Evolutionary conservation across 1,284 basidiomycete genomes (phyloP), one percentile per base, ranked within the genome.

Genomic region (Cutaneotrichosporon sp.): DNA sequence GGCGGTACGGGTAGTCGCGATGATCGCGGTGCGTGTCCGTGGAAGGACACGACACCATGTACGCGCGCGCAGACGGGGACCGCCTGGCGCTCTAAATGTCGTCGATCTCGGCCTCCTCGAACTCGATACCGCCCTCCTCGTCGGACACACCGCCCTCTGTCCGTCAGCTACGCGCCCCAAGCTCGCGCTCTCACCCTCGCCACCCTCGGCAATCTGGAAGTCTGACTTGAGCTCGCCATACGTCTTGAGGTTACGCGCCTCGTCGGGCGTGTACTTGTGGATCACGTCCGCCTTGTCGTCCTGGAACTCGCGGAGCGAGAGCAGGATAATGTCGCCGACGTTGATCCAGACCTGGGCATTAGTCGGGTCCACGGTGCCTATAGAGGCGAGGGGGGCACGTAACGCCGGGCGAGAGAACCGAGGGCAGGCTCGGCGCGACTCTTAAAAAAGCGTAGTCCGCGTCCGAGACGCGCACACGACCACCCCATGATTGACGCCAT

Each of bases 231-330:
- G 81, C 76, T 98, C 96, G 52, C 96, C 93, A 72, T 97, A 97
- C 22, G 90, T 89, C 83, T 97, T 96, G 73, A 97, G 85, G 67
- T 81, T 80, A 58, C 78, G 72, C 18, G 78, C 73, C 63, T 94
- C 90, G 72, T 97, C 93, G 30, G 92, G 84, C 13, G 92, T 96
- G 78, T 98, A 99, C 77, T 97, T 97, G 72, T 97, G 94, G 69
- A 98, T 97, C 46, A 99, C 94, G 78, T 99, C 96, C 30, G 93
- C 96, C 77, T 97, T 97, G 77, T 91, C 92, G 68, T 98, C 96
- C 76, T 98, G 94, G 83, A 98, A 99, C 53, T 98, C 96, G 65
- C 96, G 89, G 49, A 99, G 81, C 26, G 94, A 98, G 37, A 99
- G 80, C 41, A 99, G 81, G 59, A 98, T 86, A 73, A 98, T 97